These are phyloP conservation scores for Dactylellina cionopaga DNA, from an alignment of 2,329 filamentous ascomycete genomes.

Conservation along the genomic window DNA sequence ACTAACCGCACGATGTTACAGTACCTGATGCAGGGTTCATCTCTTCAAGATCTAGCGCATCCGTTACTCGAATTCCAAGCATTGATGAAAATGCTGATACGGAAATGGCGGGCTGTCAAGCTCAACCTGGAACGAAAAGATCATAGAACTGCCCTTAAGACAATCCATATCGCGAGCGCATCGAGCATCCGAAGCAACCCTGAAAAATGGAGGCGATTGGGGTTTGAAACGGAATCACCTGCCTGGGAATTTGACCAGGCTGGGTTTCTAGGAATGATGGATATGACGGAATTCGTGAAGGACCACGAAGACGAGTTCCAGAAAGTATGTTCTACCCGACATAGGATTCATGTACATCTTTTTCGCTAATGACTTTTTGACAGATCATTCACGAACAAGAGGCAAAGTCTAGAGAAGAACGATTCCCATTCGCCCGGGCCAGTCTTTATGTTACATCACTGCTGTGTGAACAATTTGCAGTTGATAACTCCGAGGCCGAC, in stretches of 20 bases:
- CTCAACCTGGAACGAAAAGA: constrained; percentile 89
- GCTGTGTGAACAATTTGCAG: constrained; percentile 93
- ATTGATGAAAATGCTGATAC: constrained; percentile 84
- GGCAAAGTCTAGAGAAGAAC: constrained; percentile 73
- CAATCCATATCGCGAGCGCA: constrained; percentile 82
- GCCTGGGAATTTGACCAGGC: constrained; percentile 83
- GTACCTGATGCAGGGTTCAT: constrained; percentile 91
- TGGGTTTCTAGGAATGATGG: constrained; percentile 96
- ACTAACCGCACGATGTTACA: constrained; percentile 59
- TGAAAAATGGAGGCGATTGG: constrained; percentile 90
- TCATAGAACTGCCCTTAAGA: constrained; percentile 85
- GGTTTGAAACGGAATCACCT: constrained; percentile 90
- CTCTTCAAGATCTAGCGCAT: constrained; percentile 87
- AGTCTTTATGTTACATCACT: constrained; percentile 87
- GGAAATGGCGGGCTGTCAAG: constrained; percentile 85
- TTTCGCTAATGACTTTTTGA: background rate
- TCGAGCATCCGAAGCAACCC: constrained; percentile 81
- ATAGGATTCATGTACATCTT: background rate
- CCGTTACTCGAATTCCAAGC: constrained; percentile 93
- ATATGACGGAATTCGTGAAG: constrained; percentile 89
- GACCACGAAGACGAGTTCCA: constrained; percentile 93
- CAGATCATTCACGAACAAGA: constrained; percentile 80
- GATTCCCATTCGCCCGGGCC: constrained; percentile 86
- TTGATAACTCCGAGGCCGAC: constrained; percentile 82
- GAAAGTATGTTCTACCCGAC: constrained; percentile 70